Evolutionary conservation across 2,329 filamentous ascomycete genomes (phyloP).

Genomic region (Aspergillus chevalieri): DNA sequence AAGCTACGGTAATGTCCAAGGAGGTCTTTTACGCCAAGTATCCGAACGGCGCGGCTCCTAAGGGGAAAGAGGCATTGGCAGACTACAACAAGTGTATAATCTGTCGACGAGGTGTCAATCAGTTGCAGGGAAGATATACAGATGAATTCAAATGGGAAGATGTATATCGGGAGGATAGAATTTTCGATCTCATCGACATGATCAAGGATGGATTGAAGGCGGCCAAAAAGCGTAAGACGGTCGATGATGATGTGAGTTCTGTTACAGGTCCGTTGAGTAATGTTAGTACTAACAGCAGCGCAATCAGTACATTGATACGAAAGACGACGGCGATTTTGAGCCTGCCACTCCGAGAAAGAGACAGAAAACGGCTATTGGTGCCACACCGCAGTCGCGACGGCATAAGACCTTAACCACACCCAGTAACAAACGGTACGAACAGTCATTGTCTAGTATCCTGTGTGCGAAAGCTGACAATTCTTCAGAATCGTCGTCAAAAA

Average conservation of each 20-base stretch:
- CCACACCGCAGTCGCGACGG: conserved; percentile 38
- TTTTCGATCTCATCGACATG: conserved; percentile 60
- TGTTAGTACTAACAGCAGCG: conserved; percentile 6
- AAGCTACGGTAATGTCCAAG: conserved; percentile 71
- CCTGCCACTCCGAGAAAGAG: conserved; percentile 52
- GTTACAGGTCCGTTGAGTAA: not conserved
- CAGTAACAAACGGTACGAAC: conserved; percentile 53
- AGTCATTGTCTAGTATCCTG: conserved; percentile 8
- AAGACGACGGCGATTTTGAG: conserved; percentile 29
- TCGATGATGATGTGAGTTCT: conserved; percentile 32
- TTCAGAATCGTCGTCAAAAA: conserved; percentile 67
- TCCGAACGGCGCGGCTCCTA: conserved; percentile 68
- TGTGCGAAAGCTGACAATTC: not conserved
- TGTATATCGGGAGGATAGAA: conserved; percentile 61
- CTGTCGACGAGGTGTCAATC: conserved; percentile 83
- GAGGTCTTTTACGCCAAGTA: conserved; percentile 62
- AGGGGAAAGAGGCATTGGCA: conserved; percentile 51
- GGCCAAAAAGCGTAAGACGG: conserved; percentile 51
- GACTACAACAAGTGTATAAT: conserved; percentile 83
- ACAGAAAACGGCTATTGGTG: conserved; percentile 44
- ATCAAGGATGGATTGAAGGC: conserved; percentile 61
- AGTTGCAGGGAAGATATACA: conserved; percentile 81
- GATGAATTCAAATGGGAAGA: conserved; percentile 91
- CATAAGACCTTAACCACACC: conserved; percentile 52
- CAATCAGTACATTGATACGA: conserved; percentile 32